Evolutionary conservation across 805 yeast genomes (phyloP).

Genomic region (Priceomyces haplophilus): DNA sequence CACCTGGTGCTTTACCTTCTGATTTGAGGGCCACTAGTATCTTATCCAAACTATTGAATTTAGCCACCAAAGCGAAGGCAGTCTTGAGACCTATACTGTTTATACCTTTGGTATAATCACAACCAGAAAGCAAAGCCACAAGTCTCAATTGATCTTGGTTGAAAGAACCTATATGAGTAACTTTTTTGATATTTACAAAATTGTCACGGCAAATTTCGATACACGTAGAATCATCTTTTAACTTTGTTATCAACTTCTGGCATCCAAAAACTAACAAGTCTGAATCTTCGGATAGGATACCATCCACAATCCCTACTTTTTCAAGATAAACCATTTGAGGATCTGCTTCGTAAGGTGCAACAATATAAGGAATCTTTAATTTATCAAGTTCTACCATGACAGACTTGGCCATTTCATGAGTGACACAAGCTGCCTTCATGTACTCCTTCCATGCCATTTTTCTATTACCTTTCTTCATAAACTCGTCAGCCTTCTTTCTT

Average conservation of each 20-base stretch:
- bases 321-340: constrained; percentile 94
- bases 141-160: constrained; percentile 59
- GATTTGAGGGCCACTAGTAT: constrained; percentile 54
- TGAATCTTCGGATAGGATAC: constrained; percentile 90
- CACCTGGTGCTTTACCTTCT: constrained; percentile 63
- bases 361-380: constrained; percentile 64
- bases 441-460: constrained; percentile 64
- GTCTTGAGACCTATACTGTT: constrained; percentile 76
- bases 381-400: constrained; percentile 68
- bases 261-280: constrained; percentile 91
- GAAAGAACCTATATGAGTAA: constrained; percentile 50
- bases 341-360: constrained; percentile 98
- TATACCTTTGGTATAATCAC: constrained; percentile 91
- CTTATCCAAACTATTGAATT: constrained; percentile 50
- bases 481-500: constrained; percentile 50
- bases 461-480: constrained; percentile 51
- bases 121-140: constrained; percentile 89
- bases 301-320: constrained; percentile 68
- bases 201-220: constrained; percentile 61
- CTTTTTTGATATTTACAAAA: constrained; percentile 46
- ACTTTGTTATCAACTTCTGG: constrained; percentile 67
- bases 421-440: constrained; percentile 78
- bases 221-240: constrained; percentile 72
- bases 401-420: constrained; percentile 87
- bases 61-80: constrained; percentile 60